Evolutionary conservation across 148 eudicot species (phyloP), one percentile per base, ranked within the genome.

Genomic region (Chenopodium album): DNA sequence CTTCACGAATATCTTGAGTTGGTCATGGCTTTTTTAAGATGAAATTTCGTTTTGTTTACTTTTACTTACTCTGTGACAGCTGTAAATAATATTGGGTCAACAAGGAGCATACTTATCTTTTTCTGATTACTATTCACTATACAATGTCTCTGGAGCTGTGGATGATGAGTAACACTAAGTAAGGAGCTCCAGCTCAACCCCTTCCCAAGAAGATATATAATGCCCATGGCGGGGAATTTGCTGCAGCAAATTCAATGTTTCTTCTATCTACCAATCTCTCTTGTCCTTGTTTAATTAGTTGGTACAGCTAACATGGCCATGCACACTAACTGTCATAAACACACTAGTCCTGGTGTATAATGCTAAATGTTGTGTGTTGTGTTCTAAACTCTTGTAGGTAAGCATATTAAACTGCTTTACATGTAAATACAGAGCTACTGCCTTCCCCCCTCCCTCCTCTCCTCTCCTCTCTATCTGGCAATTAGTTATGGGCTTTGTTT

Each of bases 401-500:
- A 41, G 44, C 0, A 37, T 37, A 41, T 41, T 5, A 6, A 5
- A 41, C 44, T 41, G 44, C 44, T 41, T 37, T 41, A 41, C 44
- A 41, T 41, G 44, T 41, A 41, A 41, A 41, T 12, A 69, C 28
- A 34, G 34, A 52, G 31, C 65, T 70, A 66, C 32, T 79, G 83
- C 71, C 66, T 16, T 34, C 37, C 44, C 2, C 9, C 31, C 60
- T 0, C 44, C 44, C 7, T 7, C 44, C 44, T 5, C 44, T 5
- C 44, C 44, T 5, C 7, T 41, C 44, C 44, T 41, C 3, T 46
- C 19, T 52, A 50, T 34, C 74, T 82, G 11, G 28, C 47, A 64
- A 37, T 56, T 52, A 52, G 23, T 22, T 65, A 32, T 64, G 44
- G 22, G 32, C 34, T 44, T 17, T 77, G 74, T 32, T 83, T 83